These are phyloP conservation scores for Alectoria sarmentosa DNA, from an alignment of 495 filamentous ascomycete genomes.

Conservation along the genomic window DNA sequence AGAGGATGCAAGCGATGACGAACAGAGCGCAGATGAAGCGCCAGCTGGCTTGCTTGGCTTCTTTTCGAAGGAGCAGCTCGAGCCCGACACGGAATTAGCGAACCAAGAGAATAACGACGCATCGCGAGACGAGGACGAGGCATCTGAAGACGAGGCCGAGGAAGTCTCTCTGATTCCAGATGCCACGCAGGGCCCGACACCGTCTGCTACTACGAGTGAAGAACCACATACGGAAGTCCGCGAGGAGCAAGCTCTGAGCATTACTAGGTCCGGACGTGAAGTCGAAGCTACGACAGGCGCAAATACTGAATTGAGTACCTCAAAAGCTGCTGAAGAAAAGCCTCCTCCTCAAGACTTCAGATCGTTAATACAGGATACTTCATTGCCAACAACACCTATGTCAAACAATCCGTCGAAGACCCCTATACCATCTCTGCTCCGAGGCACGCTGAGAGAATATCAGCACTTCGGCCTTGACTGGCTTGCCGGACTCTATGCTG, in stretches of 20 bases:
- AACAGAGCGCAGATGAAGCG: constrained; percentile 46
- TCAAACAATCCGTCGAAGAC: constrained; percentile 48
- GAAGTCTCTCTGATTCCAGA: constrained; percentile 44
- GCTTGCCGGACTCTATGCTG: constrained; percentile 88
- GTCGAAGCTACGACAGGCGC: not conserved
- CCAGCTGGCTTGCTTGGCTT: constrained; percentile 52
- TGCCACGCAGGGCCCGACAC: constrained; percentile 29
- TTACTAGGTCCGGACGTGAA: not conserved
- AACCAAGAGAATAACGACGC: constrained; percentile 19
- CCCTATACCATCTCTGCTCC: constrained; percentile 77
- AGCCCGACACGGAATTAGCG: constrained; percentile 27
- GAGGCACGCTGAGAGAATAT: constrained; percentile 90
- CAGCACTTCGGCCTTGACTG: constrained; percentile 96
- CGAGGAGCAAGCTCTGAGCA: not conserved
- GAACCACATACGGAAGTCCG: constrained; percentile 13
- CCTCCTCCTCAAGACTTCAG: constrained; percentile 11
- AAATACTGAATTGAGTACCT: constrained; percentile 3
- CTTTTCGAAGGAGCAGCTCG: constrained; percentile 41
- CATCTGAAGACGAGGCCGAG: constrained; percentile 35
- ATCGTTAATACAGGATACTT: constrained; percentile 22
- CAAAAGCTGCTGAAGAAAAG: constrained; percentile 3
- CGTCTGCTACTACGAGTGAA: constrained; percentile 23
- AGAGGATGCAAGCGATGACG: constrained; percentile 40
- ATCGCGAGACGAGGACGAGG: constrained; percentile 23
- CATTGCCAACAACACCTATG: constrained; percentile 34